A percentile compares a stretch with the other conserved stretches of the same genome.
Evolutionary conservation across 306 rosid genomes (phyloP).

Genomic region (Prosopis cineraria): DNA sequence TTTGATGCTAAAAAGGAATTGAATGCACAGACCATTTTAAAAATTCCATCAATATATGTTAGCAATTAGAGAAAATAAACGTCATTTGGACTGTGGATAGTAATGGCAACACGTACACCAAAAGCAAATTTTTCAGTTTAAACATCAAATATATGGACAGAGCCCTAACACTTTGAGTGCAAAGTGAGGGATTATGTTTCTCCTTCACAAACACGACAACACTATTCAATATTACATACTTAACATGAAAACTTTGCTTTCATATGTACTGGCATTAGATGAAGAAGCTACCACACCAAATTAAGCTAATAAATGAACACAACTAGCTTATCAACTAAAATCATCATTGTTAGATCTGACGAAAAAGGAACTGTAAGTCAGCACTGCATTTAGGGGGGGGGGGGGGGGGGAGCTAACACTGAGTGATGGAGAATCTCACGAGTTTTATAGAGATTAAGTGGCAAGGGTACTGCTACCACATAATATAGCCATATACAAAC

Average conservation of each 20-base stretch:
- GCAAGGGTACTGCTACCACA: not conserved
- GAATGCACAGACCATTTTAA: not conserved
- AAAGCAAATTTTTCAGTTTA: not conserved
- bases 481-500: not conserved
- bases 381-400: constrained; percentile 10
- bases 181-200: not conserved
- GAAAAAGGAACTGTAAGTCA: constrained; percentile 28
- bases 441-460: not conserved
- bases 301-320: constrained; percentile 18
- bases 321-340: constrained; percentile 5
- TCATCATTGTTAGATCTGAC: constrained; percentile 16
- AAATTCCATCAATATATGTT: constrained; percentile 13
- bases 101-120: not conserved
- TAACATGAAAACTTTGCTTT: not conserved
- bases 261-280: not conserved
- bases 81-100: not conserved
- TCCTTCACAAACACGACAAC: constrained; percentile 23
- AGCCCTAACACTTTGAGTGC: constrained; percentile 21
- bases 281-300: constrained; percentile 2
- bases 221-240: not conserved
- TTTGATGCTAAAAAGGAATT: not conserved
- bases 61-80: not conserved
- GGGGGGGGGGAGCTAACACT: no score
- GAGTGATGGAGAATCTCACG: not conserved
- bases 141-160: not conserved